phyloP scores from a whole-genome alignment of 2,329 filamentous ascomycete genomes.

The Dothiorella sarmentorum region DNA sequence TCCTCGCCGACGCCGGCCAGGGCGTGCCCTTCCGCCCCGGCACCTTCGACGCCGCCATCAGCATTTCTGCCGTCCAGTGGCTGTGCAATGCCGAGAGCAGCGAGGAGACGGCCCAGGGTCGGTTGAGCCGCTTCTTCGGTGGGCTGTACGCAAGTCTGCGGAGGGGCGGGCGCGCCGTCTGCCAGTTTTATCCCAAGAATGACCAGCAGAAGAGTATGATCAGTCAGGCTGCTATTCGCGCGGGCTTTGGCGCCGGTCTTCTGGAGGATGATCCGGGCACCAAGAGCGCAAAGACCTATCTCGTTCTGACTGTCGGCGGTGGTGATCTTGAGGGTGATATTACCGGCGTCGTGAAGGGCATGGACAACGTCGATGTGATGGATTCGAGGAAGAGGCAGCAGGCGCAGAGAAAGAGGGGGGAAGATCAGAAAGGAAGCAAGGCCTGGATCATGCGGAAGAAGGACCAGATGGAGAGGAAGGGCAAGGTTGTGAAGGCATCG shows the following conservation, averaged over 20 bases:
- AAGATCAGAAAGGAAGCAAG: slow-evolving; percentile 76
- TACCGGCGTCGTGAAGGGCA: slow-evolving; percentile 80
- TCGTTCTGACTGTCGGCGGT: slow-evolving; percentile 84
- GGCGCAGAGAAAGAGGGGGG: slow-evolving; percentile 52
- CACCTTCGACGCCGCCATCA: slow-evolving; percentile 90
- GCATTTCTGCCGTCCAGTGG: slow-evolving; percentile 97
- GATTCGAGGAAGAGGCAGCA: slow-evolving; percentile 52
- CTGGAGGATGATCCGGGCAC: slow-evolving; percentile 94
- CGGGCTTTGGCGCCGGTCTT: slow-evolving; percentile 91
- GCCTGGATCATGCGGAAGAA: slow-evolving; percentile 83
- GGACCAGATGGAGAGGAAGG: slow-evolving; percentile 90
- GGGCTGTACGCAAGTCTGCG: slow-evolving; percentile 81
- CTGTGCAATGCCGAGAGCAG: slow-evolving; percentile 91
- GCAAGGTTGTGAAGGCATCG: slow-evolving; percentile 86
- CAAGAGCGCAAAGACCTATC: slow-evolving; percentile 94
- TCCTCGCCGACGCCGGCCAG: slow-evolving; percentile 92
- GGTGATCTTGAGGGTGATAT: slow-evolving; percentile 68
- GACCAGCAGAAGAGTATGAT: slow-evolving; percentile 91
- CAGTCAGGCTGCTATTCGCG: slow-evolving; percentile 80
- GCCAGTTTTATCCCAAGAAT: slow-evolving; percentile 98
- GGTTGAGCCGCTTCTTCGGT: slow-evolving; percentile 85
- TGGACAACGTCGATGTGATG: slow-evolving; percentile 78
- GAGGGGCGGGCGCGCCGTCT: slow-evolving; percentile 84
- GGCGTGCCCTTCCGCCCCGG: slow-evolving; percentile 91
- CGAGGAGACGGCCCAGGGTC: slow-evolving; percentile 74